Evolutionary conservation across 1,284 basidiomycete species (phyloP).

Genomic region (Leccinum solheimii): DNA sequence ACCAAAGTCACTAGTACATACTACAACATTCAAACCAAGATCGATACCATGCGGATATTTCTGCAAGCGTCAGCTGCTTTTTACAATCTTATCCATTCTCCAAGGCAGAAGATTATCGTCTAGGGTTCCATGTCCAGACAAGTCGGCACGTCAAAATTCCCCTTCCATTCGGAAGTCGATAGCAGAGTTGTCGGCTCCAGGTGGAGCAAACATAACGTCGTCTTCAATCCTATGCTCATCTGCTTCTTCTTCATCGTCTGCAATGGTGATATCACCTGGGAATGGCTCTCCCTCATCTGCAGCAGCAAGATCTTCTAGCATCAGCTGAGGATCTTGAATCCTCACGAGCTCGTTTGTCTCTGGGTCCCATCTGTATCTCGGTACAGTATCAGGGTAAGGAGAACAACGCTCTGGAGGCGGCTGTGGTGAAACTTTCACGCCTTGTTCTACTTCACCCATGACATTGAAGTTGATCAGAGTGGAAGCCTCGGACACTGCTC

Average conservation of each 20-base stretch:
- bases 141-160: background rate
- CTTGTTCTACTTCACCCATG: constrained; percentile 1
- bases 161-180: background rate
- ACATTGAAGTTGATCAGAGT: background rate
- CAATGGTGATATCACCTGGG: background rate
- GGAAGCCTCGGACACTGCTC: background rate
- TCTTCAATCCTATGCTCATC: constrained; percentile 12
- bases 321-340: background rate
- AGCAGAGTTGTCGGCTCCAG: background rate
- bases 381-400: background rate
- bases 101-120: background rate
- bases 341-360: background rate
- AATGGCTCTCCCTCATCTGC: background rate
- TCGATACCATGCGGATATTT: background rate
- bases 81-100: background rate
- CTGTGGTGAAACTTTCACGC: background rate
- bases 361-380: constrained; percentile 18
- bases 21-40: background rate
- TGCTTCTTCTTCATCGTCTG: background rate
- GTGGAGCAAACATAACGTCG: constrained; percentile 18
- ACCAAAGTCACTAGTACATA: background rate
- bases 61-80: background rate
- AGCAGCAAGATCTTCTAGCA: background rate
- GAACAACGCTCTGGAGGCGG: background rate
- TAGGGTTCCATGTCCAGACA: background rate